These are phyloP conservation scores for Pochonia chlamydosporia DNA, from an alignment of 2,329 filamentous ascomycete species.

Conservation along the genomic window DNA sequence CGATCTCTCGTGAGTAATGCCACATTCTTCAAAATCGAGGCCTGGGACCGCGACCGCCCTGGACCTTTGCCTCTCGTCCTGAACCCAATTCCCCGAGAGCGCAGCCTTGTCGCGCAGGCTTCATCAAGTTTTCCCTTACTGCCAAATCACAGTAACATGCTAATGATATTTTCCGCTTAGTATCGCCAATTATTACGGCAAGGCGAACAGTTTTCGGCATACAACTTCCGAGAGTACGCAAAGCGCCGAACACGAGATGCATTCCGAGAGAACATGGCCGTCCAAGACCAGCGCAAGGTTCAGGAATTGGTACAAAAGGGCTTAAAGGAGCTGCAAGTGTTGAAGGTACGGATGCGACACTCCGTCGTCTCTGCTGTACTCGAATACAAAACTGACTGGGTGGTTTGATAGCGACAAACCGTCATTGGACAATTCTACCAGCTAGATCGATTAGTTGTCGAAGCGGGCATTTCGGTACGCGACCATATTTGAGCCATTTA, in stretches of 20 bases:
- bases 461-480: slow-evolving; percentile 71
- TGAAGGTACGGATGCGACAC: slow-evolving; percentile 64
- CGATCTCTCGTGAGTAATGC: slow-evolving; percentile 45
- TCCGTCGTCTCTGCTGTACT: background rate
- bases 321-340: slow-evolving; percentile 74
- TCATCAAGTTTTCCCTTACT: background rate
- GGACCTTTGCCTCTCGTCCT: background rate
- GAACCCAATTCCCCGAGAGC: background rate
- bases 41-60: slow-evolving; percentile 1
- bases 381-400: slow-evolving; percentile 10
- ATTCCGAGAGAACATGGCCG: slow-evolving; percentile 73
- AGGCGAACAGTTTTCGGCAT: slow-evolving; percentile 79
- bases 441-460: slow-evolving; percentile 84
- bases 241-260: slow-evolving; percentile 84
- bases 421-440: slow-evolving; percentile 93
- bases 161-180: slow-evolving; percentile 36
- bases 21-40: background rate
- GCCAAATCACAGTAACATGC: background rate
- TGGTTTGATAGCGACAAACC: slow-evolving; percentile 72
- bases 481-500: too few relatives aligned
- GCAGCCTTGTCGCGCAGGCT: background rate
- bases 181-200: slow-evolving; percentile 90
- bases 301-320: slow-evolving; percentile 90
- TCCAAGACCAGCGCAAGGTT: slow-evolving; percentile 68
- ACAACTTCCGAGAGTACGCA: slow-evolving; percentile 98